Percentiles rank a stretch among this genome's conserved stretches.
phyloP scores from a whole-genome alignment of 2,329 filamentous ascomycete genomes.

The Colletotrichum caudatum region DNA sequence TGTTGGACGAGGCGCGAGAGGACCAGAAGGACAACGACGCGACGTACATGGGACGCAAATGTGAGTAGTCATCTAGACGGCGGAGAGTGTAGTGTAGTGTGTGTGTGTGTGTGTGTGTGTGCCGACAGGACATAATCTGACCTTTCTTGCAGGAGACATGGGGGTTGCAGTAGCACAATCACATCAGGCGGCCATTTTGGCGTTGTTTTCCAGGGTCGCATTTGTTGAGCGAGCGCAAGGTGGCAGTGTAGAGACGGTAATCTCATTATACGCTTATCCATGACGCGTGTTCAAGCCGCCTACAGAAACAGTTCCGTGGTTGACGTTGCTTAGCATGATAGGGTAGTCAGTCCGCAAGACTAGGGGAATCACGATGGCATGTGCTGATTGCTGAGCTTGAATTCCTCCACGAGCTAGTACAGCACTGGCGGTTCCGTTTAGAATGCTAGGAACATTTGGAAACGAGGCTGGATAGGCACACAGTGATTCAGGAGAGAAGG shows the following conservation, averaged over 20 bases:
- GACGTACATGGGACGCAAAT: conserved; percentile 57
- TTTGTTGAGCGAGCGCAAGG: conserved; percentile 22
- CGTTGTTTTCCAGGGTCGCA: conserved; percentile 32
- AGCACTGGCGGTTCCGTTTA: neutral
- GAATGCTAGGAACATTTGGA: neutral
- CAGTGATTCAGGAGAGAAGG: neutral
- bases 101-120: too few species aligned
- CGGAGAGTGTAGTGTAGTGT: neutral
- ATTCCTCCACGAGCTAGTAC: neutral
- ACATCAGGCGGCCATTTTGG: conserved; percentile 13
- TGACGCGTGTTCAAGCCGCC: conserved; percentile 25
- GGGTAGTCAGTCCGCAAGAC: neutral
- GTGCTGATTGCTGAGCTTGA: neutral
- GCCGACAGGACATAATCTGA: conserved; percentile 17
- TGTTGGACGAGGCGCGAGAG: conserved; percentile 90
- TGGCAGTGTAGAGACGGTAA: conserved; percentile 34
- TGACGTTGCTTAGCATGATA: conserved; percentile 11
- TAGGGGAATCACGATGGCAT: neutral
- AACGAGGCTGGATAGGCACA: neutral
- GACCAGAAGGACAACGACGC: conserved; percentile 90
- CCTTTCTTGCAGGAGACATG: conserved; percentile 25
- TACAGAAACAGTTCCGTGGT: neutral
- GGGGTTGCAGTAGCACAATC: neutral
- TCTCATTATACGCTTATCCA: conserved; percentile 29
- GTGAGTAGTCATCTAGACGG: conserved; percentile 46